A percentile compares a stretch with the other conserved stretches of the same genome.
phyloP scores from a whole-genome alignment of 371 early-diverging fungal species.

The Apophysomyces ossiformis region DNA sequence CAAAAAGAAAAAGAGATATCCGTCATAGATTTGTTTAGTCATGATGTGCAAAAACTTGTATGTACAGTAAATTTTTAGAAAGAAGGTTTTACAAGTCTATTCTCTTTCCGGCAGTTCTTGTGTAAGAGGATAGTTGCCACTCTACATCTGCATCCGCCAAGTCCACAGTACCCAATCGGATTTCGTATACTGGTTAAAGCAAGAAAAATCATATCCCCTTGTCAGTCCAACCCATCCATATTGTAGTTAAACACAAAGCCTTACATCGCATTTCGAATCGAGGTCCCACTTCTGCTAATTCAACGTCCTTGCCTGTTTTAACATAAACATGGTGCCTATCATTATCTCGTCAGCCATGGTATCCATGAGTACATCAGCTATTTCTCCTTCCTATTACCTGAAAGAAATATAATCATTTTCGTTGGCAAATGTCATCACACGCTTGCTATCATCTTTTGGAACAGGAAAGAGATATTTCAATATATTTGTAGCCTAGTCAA shows the following conservation, averaged over 20 bases:
- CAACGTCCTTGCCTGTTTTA: slow-evolving; percentile 87
- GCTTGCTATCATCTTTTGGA: slow-evolving; percentile 94
- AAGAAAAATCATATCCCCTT: background rate
- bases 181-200: slow-evolving; percentile 79
- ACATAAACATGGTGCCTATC: slow-evolving; percentile 92
- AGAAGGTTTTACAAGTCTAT: slow-evolving; percentile 61
- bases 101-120: slow-evolving; percentile 93
- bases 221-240: background rate
- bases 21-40: background rate
- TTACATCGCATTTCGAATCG: slow-evolving; percentile 96
- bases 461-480: slow-evolving; percentile 96
- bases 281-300: slow-evolving; percentile 97
- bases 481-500: slow-evolving; percentile 76
- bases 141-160: slow-evolving; percentile 96
- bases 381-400: slow-evolving; percentile 49
- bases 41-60: background rate
- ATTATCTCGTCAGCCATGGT: background rate
- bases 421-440: slow-evolving; percentile 97
- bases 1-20: no score
- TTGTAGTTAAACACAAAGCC: slow-evolving; percentile 16
- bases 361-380: background rate
- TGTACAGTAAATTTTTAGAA: background rate
- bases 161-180: slow-evolving; percentile 95
- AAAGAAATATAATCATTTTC: slow-evolving; percentile 97
- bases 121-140: slow-evolving; percentile 97